A percentile compares a stretch with the other conserved stretches of the same genome.
Evolutionary conservation across 495 filamentous ascomycete genomes (phyloP).

Genomic region (Penicillium canariense): DNA sequence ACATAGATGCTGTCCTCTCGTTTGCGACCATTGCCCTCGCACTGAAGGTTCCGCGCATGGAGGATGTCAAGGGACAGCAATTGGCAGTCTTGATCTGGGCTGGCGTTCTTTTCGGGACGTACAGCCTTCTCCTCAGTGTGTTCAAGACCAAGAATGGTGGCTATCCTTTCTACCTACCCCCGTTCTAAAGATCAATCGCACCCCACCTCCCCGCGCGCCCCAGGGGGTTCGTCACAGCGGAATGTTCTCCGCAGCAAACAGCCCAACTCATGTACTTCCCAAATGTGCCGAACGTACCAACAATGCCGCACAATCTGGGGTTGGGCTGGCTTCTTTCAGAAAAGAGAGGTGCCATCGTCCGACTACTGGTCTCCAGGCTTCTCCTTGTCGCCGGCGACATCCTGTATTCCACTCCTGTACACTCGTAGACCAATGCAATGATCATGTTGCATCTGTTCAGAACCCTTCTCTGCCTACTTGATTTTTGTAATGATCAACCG

Average conservation of each 20-base stretch:
- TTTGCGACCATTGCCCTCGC: slow-evolving; percentile 88
- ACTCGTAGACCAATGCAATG: slow-evolving; percentile 17
- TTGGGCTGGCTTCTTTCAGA: neutral
- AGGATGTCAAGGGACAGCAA: slow-evolving; percentile 74
- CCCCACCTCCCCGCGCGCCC: too few species aligned
- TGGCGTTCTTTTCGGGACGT: slow-evolving; percentile 72
- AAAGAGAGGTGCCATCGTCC: neutral
- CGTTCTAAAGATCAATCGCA: slow-evolving; percentile 58
- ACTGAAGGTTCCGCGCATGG: slow-evolving; percentile 85
- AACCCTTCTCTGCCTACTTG: neutral
- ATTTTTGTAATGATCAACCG: neutral
- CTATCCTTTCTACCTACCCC: slow-evolving; percentile 92
- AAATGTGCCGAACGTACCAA: neutral
- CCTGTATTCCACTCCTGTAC: slow-evolving; percentile 10
- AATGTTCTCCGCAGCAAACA: neutral
- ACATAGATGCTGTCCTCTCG: slow-evolving; percentile 82
- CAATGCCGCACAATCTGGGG: neutral
- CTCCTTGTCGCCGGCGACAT: slow-evolving; percentile 21
- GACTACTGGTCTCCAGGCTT: neutral
- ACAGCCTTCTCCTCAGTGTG: slow-evolving; percentile 90
- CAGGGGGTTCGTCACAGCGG: neutral
- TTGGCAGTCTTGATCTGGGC: slow-evolving; percentile 82
- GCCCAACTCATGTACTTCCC: neutral
- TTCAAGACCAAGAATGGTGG: slow-evolving; percentile 94
- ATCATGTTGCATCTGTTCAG: neutral